Conservation (phyloP, 1,284 basidiomycete species). For the Cryptococcus sp. region DNA sequence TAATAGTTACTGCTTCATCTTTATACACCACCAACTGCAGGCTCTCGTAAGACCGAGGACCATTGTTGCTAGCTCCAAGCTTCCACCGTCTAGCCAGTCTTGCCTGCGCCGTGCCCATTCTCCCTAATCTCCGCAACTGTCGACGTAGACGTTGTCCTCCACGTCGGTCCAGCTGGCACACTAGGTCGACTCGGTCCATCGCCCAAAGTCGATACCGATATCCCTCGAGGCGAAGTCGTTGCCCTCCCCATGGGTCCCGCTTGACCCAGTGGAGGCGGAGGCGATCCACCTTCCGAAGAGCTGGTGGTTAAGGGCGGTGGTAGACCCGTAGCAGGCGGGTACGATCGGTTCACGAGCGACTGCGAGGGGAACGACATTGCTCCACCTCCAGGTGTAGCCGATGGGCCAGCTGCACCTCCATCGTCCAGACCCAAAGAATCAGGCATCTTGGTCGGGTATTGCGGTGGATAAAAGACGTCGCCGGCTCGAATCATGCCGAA, state of each 20-base stretch:
- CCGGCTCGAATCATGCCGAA: slow-evolving; percentile 37
- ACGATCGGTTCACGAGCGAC: neutral
- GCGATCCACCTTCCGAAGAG: no score
- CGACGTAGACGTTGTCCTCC: neutral
- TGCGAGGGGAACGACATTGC: neutral
- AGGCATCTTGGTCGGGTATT: slow-evolving; percentile 29
- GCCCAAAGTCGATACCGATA: no score
- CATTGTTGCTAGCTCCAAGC: no score
- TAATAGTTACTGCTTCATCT: slow-evolving; percentile 27
- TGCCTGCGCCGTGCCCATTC: no score
- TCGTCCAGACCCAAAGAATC: slow-evolving; percentile 23
- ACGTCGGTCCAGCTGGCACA: neutral
- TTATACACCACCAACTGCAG: no score
- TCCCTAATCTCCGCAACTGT: neutral
- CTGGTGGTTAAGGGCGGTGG: no score
- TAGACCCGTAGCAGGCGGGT: no score
- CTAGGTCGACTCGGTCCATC: neutral
- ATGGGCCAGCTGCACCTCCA: neutral
- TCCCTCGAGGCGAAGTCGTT: no score
- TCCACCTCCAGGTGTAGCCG: neutral
- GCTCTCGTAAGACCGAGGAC: no score
- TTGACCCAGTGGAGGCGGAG: no score
- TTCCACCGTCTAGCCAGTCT: no score
- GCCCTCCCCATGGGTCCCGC: no score
- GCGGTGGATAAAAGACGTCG: slow-evolving; percentile 30